These are phyloP conservation scores for Leccinum sublutescens DNA, from an alignment of 768 basidiomycete genomes.

Conservation along the genomic window DNA sequence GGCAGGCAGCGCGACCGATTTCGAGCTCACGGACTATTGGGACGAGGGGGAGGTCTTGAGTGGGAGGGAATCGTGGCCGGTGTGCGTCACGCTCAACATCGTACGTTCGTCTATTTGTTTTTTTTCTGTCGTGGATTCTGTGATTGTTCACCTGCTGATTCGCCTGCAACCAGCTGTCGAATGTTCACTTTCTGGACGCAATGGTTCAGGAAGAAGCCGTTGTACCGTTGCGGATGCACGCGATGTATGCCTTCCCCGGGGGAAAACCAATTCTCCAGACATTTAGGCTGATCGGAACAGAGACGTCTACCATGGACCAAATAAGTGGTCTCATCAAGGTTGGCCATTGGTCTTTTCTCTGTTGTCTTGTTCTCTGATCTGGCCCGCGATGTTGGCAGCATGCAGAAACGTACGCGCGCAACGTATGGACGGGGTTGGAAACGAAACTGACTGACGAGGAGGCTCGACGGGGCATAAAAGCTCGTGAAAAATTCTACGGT, in stretches of 20 bases:
- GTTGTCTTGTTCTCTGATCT: conserved; percentile 32
- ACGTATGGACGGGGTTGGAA: conserved; percentile 56
- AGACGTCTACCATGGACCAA: conserved; percentile 50
- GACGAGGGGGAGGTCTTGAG: conserved; percentile 72
- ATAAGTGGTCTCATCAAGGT: conserved; percentile 59
- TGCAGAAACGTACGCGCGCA: conserved; percentile 63
- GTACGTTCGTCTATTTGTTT: conserved; percentile 41
- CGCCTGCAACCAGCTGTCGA: conserved; percentile 43
- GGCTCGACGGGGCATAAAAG: conserved; percentile 55
- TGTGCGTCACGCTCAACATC: conserved; percentile 75
- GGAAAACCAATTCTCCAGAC: conserved; percentile 51
- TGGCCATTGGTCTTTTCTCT: conserved; percentile 7
- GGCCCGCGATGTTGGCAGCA: conserved; percentile 50
- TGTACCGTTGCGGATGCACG: conserved; percentile 55
- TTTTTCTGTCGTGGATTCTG: not conserved
- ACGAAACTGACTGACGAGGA: conserved; percentile 66
- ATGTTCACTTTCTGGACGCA: conserved; percentile 72
- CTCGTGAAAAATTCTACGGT: conserved; percentile 48
- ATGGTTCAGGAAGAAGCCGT: conserved; percentile 69
- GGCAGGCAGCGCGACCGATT: conserved; percentile 60
- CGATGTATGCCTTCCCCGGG: conserved; percentile 60
- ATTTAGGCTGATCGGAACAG: conserved; percentile 62
- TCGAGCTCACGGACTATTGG: conserved; percentile 86
- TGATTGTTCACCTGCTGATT: not conserved
- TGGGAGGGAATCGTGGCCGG: conserved; percentile 67